Evolutionary conservation across 208 protist species (phyloP), one percentile per base, ranked within the genome.

Genomic region (Vickermania ingenoplastis): DNA sequence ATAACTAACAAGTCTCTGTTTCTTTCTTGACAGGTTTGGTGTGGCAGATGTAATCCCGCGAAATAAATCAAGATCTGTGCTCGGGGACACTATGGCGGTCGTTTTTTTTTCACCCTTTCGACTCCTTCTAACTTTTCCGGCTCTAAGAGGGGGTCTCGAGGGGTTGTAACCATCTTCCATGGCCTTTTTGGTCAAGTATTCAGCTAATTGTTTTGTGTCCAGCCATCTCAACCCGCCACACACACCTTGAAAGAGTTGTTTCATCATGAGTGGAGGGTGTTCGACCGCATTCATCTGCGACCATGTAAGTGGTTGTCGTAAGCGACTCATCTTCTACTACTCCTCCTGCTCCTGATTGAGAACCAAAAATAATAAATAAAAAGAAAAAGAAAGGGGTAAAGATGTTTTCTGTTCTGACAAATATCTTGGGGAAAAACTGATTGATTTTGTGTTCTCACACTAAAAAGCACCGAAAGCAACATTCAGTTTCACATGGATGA

Each of bases 211-310:
- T 41, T 89, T 86, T 14, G 69, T 57, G 21, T 92, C 82, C 1
- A 88, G 71, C 83, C 84, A 92, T 21, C 83, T 71, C 21, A 89
- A 52, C 0, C 88, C 88, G 0, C 85, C 85, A 49, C 83, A 92
- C 7, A 83, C 78, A 17, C 73, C 84, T 58, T 95, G 88, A 27
- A 88, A 67, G 5, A 95, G 72, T 45, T 75, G 73, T 49, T 89
- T 90, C 74, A 89, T 79, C 88, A 95, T 95, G 2, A 92, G 65
- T 41, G 84, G 85, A n/a, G 84, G 84, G 51, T 95, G 88, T 61
- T 95, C 84, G 0, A 89, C 79, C 4, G 71, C 71, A 50, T 89
- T 81, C 53, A 83, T 50, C 22, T 72, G 41, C 13, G 77, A 76
- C 86, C 86, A 93, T 14, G 72, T 69, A 56, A 53, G 51, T 22